phyloP scores from a whole-genome alignment of 257 asterid species.

The Henckelia pumila region DNA sequence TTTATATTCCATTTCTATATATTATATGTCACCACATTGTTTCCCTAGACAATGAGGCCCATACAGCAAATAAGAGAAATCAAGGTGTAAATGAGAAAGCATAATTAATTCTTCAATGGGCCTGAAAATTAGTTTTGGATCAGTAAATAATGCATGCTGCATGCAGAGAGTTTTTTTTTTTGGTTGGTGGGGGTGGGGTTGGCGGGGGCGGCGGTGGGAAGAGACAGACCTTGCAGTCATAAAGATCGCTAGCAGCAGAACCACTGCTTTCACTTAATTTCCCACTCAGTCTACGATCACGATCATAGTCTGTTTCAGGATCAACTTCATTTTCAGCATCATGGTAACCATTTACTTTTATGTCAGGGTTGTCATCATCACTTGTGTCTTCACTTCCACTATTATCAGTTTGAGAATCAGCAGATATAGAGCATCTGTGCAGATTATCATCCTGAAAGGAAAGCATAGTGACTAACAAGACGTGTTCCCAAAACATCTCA shows the following conservation, averaged over 20 bases:
- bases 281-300: conserved; percentile 79
- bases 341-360: conserved; percentile 71
- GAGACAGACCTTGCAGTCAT: conserved; percentile 74
- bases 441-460: conserved; percentile 65
- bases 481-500: conserved; percentile 13
- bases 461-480: conserved; percentile 20
- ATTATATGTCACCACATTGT: background rate
- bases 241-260: conserved; percentile 83
- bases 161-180: background rate
- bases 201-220: conserved; percentile 3
- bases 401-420: conserved; percentile 67
- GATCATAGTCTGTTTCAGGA: conserved; percentile 67
- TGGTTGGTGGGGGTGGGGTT: conserved; percentile 14
- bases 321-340: conserved; percentile 87
- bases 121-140: background rate
- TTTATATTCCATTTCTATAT: background rate
- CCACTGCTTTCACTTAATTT: conserved; percentile 91
- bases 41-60: conserved; percentile 11
- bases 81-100: background rate
- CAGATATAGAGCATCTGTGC: conserved; percentile 79
- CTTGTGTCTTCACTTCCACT: conserved; percentile 72
- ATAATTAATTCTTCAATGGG: no score
- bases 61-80: background rate
- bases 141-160: conserved; percentile 1
- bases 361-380: conserved; percentile 62